Percentiles rank a stretch among this genome's conserved stretches.
Conservation (phyloP, 768 basidiomycete species). For the Grammothele lineata region DNA sequence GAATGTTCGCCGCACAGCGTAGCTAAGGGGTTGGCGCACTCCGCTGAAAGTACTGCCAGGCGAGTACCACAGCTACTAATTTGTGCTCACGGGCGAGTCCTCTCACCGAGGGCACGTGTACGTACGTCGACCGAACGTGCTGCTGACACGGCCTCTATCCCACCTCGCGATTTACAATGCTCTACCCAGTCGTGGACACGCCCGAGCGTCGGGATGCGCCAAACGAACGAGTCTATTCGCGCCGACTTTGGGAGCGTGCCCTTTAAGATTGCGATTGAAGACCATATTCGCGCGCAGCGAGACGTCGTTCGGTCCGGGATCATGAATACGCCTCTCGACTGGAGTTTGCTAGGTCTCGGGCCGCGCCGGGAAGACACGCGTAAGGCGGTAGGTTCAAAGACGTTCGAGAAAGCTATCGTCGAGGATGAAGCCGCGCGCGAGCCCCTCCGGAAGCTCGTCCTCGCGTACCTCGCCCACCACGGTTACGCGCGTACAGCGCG, state of each 20-base stretch:
- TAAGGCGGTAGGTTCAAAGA: slow-evolving; percentile 3
- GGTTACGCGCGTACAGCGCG: slow-evolving; percentile 73
- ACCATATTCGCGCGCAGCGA: slow-evolving; percentile 71
- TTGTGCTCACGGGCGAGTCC: too few relatives aligned
- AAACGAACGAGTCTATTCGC: slow-evolving; percentile 69
- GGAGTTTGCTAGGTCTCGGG: slow-evolving; percentile 28
- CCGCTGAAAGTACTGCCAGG: too few relatives aligned
- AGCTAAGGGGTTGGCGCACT: too few relatives aligned
- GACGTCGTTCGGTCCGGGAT: slow-evolving; percentile 66
- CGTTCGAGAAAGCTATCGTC: slow-evolving; percentile 1
- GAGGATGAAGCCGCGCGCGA: slow-evolving; percentile 47
- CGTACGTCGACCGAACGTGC: too few relatives aligned
- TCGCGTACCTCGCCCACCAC: slow-evolving; percentile 79
- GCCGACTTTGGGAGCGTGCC: slow-evolving; percentile 86
- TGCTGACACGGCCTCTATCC: too few relatives aligned
- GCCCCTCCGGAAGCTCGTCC: slow-evolving; percentile 67
- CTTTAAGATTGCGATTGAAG: slow-evolving; percentile 90
- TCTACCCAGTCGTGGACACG: too few relatives aligned
- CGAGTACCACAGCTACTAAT: too few relatives aligned
- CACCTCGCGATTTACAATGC: too few relatives aligned
- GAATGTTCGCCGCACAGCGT: too few relatives aligned
- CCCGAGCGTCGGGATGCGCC: slow-evolving; percentile 87
- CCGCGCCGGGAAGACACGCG: slow-evolving; percentile 16
- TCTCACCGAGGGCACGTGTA: too few relatives aligned
- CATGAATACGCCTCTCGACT: slow-evolving; percentile 50